Percentiles rank a stretch among this genome's conserved stretches.
These are phyloP conservation scores for Bromus sterilis DNA, from an alignment of 176 grass and related monocot species.

Conservation along the genomic window DNA sequence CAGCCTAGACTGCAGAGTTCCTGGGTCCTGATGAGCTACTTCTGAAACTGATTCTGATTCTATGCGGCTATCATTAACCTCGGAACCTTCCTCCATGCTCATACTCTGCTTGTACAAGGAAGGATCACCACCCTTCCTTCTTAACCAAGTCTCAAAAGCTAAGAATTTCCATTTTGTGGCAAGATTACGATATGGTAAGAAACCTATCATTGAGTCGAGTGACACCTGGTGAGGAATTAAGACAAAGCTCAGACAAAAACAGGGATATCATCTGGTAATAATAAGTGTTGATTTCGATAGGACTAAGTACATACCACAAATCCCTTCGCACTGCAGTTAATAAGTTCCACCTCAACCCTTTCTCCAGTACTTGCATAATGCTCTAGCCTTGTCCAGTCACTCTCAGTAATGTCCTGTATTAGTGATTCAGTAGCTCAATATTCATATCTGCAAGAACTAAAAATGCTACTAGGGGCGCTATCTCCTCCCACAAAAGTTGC, in stretches of 20 bases:
- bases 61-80: constrained; percentile 25
- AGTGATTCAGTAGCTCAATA: constrained; percentile 5
- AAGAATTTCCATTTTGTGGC: constrained; percentile 80
- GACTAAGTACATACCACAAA: constrained; percentile 68
- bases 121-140: constrained; percentile 69
- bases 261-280: background rate
- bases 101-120: constrained; percentile 62
- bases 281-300: background rate
- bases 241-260: constrained; percentile 27
- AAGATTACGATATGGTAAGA: constrained; percentile 86
- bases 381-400: constrained; percentile 62
- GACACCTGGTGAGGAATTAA: constrained; percentile 60
- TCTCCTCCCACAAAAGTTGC: background rate
- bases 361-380: constrained; percentile 54
- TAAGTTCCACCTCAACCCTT: constrained; percentile 82
- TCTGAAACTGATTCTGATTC: constrained; percentile 42
- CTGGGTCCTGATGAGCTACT: constrained; percentile 35
- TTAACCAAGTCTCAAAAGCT: constrained; percentile 91
- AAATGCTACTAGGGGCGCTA: background rate
- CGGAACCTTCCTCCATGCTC: constrained; percentile 39
- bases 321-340: constrained; percentile 76
- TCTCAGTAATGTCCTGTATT: constrained; percentile 46
- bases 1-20: constrained; percentile 31
- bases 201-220: constrained; percentile 78
- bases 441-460: background rate